Base-by-base conservation (phyloP, 1,284 basidiomycete genomes). In the Cystobasidium slooffiae region DNA sequence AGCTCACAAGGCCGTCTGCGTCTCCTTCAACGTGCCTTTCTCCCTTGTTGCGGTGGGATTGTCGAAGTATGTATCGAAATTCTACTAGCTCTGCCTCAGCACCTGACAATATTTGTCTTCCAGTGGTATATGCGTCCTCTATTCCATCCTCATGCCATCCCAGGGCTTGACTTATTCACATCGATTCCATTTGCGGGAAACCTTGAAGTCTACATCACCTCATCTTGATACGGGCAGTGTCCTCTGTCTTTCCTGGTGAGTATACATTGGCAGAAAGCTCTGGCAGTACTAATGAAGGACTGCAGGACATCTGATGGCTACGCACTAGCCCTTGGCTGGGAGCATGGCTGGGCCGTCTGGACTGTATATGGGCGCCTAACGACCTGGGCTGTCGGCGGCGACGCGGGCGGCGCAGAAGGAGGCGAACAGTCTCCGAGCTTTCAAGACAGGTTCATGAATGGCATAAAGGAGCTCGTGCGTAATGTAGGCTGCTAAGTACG, bases 301-400 rank as follows among this genome's bases (percentile, higher is more conserved):
- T 20, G 51, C 69, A 75, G 75, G 93, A 95, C 90, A 72, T 91
- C 91, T 1, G 97, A 99, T 82, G 97, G 96, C 0, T 94, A 97
- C 82, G 93, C 93, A 0, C 85, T 99, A n/a, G 95, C 94, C n/a
- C 93, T 94, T 0, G 95, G 93, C 0, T 98, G 93, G 90, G 86
- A 89, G 76, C 83, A 88, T 73, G 95, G 94, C 4, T 97, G 94
- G 91, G 91, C 90, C 0, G 87, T 97, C 4, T 94, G 94, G 85
- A 95, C 91, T 80, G 90, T 96, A 43, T 92, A 92, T 37, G 95
- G 97, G 12, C 86, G 94, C 75, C 90, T 94, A 82, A 84, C 93
- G 72, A 89, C 89, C 7, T 90, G 88, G 84, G 88, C 86, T 31
- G 89, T 90, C 83, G 92, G 88, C 61, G 89, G 88, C 77, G 84